phyloP scores from a whole-genome alignment of 2,329 filamentous ascomycete species.

The Talaromyces sp. region DNA sequence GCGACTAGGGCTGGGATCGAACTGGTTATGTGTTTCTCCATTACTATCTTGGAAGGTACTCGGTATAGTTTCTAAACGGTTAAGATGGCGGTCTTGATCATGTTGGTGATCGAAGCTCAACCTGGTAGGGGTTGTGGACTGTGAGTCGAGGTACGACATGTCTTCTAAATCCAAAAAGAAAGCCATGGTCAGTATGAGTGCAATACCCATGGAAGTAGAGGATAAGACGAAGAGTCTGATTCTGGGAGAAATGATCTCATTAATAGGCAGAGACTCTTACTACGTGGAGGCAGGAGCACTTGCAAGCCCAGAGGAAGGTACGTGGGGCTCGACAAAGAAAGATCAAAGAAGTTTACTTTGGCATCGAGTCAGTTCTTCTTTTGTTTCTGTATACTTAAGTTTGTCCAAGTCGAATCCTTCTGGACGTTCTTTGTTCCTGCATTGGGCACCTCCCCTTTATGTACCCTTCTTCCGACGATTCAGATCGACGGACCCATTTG shows the following conservation, averaged over 20 bases:
- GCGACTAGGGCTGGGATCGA: background rate
- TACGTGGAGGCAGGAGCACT: too few relatives aligned
- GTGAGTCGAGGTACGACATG: constrained; percentile 16
- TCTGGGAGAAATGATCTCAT: background rate
- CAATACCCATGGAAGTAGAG: background rate
- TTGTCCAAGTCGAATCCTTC: background rate
- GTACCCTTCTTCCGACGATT: background rate
- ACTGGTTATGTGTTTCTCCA: background rate
- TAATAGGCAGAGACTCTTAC: too few relatives aligned
- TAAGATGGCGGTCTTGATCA: background rate
- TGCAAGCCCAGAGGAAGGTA: background rate
- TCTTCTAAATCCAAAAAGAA: background rate
- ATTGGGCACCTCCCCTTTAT: background rate
- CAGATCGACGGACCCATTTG: background rate
- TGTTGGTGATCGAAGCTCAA: constrained; percentile 11
- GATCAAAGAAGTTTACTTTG: background rate
- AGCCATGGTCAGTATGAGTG: background rate
- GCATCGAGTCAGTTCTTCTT: background rate
- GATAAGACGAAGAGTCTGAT: background rate
- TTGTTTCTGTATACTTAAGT: too few relatives aligned
- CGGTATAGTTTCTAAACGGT: constrained; percentile 16
- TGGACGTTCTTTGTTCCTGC: background rate
- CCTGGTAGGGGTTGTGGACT: constrained; percentile 16
- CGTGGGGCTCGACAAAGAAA: background rate
- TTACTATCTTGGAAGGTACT: constrained; percentile 8